Evolutionary conservation across 257 asterid genomes (phyloP), one percentile per base, ranked within the genome.

Genomic region (Anisodus tanguticus): DNA sequence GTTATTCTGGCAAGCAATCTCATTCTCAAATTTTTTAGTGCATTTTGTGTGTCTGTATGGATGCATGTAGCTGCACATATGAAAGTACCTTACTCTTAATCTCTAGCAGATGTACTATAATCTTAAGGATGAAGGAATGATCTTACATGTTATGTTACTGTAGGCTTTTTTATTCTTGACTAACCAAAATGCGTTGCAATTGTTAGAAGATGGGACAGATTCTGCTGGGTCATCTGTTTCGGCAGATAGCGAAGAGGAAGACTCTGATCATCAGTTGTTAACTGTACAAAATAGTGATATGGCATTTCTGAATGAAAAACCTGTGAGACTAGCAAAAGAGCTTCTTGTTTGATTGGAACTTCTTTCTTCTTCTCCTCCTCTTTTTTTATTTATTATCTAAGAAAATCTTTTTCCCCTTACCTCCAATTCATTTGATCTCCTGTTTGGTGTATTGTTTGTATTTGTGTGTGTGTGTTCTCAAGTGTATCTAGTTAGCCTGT

Each of bases 291-390:
- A 90, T 88, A 92, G 97, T 68, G 93, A 93, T 80, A 85, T 94
- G 59, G 92, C 97, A 31, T 94, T 92, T 85, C 89, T 95, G 89
- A 89, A 94, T 85, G 97, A 94, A 83, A 92, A 92, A 87, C 94
- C 97, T 6, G 93, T 95, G 83, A 92, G 89, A 92, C 88, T 94
- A 83, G 90, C 97, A 86, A 89, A 89, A 89, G 98, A 95, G 86
- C 85, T 83, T 72, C 91, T 85, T 31, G 35, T 31, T 84, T 93
- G 90, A 92, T 82, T 66, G 82, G 7, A 15, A 17, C 54, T 41
- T 69, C 11, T 83, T 76, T 80, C 64, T 19, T 74, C 35, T 31
- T 31, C 35, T 31, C 35, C 70, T 15, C 80, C 63, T 58, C 54
- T 55, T 68, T 13, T 31, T 13, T 63, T 31, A 1, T 64, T 31